Conservation (phyloP, 371 early-diverging fungal genomes). For the Phascolomyces articulosus region DNA sequence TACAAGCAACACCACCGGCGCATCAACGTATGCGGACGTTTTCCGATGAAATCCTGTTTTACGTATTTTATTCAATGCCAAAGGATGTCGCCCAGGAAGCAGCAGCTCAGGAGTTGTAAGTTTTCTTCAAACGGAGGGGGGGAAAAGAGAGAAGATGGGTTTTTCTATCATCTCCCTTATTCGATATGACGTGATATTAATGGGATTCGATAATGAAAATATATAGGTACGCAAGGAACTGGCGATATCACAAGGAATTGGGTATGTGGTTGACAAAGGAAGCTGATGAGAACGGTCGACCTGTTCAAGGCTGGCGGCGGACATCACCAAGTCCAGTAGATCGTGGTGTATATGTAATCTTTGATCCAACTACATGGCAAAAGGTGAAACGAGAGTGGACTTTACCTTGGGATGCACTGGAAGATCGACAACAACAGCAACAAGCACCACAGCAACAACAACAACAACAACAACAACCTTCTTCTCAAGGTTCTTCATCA, state of each 20-base stretch:
- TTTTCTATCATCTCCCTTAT: too few relatives aligned
- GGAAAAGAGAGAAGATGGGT: too few relatives aligned
- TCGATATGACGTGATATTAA: too few relatives aligned
- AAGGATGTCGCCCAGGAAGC: constrained; percentile 85
- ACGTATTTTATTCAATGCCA: constrained; percentile 93
- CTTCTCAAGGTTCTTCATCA: constrained; percentile 8
- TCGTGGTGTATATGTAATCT: constrained; percentile 79
- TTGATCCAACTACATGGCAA: constrained; percentile 83
- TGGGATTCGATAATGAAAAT: too few relatives aligned
- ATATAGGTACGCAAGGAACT: constrained; percentile 71
- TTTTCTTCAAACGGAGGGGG: neutral
- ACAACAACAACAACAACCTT: constrained; percentile 10
- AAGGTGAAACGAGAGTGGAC: constrained; percentile 83
- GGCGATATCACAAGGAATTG: constrained; percentile 89
- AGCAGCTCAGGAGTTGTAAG: constrained; percentile 89
- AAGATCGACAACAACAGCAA: constrained; percentile 63
- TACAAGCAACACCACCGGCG: constrained; percentile 68
- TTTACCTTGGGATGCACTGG: constrained; percentile 79
- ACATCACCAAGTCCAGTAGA: constrained; percentile 60
- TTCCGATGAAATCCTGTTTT: constrained; percentile 91
- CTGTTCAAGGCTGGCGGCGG: constrained; percentile 32
- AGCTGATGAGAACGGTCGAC: constrained; percentile 34
- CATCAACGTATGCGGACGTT: constrained; percentile 67
- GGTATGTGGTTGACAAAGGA: constrained; percentile 84
- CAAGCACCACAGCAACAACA: constrained; percentile 8